Base-by-base conservation (phyloP, 164 flowering plant species). In the Chimonanthus salicifolius region DNA sequence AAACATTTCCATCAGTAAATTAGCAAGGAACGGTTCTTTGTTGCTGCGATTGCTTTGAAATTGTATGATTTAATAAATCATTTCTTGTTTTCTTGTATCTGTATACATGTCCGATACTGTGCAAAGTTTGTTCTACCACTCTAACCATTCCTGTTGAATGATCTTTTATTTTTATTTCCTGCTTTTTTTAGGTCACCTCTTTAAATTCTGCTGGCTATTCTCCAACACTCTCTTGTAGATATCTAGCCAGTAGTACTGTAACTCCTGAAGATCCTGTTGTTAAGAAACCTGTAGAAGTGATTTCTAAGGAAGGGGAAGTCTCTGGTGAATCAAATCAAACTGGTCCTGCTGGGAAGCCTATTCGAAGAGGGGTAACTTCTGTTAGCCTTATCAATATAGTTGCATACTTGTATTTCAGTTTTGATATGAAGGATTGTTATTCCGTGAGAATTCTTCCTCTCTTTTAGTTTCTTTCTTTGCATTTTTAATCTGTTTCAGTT, bases 331-430 rank as follows among this genome's bases (percentile, higher is more conserved):
- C 89, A 2, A 70, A 80, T 68, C 75, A 83, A 75, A 63, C 79
- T 70, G 80, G 82, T 50, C 79, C 87, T 66, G 76, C 82, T 0
- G 92, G 94, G 20, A 93, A 85, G 72, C 72, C 91, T 69, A 79
- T 88, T 63, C 91, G 97, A 5, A 91, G 97, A 74, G 92, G 89
- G 90, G 98, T 93, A 85, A 68, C 68, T 72, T 54, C 60, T 54
- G 16, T 54, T 54, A 11, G 60, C n/a, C 33, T 33, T 33, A 33
- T 33, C 33, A 0, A 33, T 33, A 33, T 33, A 13, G 15, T 11
- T 54, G 60, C 60, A 13, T 54, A 11, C n/a, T 7, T 54, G 10
- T 2, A 54, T 54, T 54, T 54, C 60, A 54, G 11, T 54, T 54
- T 13, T 54, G 16, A 11, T 13, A 13, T 11, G 11, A 54, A 0